phyloP scores from a whole-genome alignment of 352 stramenopile genomes.

The Nothophytophthora sp. region DNA sequence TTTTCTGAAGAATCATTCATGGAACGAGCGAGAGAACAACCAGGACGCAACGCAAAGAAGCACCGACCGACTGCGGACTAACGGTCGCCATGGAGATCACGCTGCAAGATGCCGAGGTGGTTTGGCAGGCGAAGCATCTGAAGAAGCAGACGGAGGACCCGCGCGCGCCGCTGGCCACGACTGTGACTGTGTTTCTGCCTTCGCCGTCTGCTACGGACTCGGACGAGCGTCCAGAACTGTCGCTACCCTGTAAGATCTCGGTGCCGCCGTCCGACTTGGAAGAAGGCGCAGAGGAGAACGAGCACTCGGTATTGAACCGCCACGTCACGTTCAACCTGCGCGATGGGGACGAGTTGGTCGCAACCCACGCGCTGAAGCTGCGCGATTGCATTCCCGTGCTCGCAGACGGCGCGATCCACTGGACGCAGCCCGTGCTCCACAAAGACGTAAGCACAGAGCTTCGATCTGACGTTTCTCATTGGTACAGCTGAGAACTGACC shows the following conservation, averaged over 20 bases:
- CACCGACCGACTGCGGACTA: slow-evolving; percentile 2
- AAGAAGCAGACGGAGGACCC: slow-evolving; percentile 7
- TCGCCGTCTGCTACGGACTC: neutral
- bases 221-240: slow-evolving; percentile 9
- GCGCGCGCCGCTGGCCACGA: neutral
- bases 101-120: slow-evolving; percentile 25
- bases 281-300: slow-evolving; percentile 23
- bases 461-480: neutral
- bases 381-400: slow-evolving; percentile 56
- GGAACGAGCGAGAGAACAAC: too few species aligned
- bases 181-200: slow-evolving; percentile 20
- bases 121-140: slow-evolving; percentile 26
- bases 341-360: slow-evolving; percentile 26
- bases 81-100: slow-evolving; percentile 33
- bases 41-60: slow-evolving; percentile 6
- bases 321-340: slow-evolving; percentile 45
- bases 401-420: slow-evolving; percentile 38
- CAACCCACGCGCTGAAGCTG: slow-evolving; percentile 35
- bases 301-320: slow-evolving; percentile 35
- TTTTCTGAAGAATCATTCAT: too few species aligned
- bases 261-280: slow-evolving; percentile 25
- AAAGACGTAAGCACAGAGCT: slow-evolving; percentile 23
- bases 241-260: slow-evolving; percentile 39
- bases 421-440: slow-evolving; percentile 32
- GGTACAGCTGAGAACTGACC: too few species aligned